phyloP scores from a whole-genome alignment of 148 eudicot genomes.

The Rhododendron vialii region DNA sequence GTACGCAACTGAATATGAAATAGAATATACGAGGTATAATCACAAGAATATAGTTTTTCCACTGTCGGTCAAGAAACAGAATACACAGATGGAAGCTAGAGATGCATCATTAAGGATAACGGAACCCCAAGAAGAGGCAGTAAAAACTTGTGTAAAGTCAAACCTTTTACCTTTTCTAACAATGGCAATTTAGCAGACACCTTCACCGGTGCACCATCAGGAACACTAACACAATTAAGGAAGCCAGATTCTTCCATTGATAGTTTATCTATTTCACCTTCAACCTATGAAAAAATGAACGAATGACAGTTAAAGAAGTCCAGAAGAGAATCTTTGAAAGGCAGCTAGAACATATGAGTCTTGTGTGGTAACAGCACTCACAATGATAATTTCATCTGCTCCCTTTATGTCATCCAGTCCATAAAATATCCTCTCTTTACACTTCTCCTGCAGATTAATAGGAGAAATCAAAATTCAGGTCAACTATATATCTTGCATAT shows the following conservation, averaged over 20 bases:
- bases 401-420: conserved; percentile 46
- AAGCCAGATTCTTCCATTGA: conserved; percentile 55
- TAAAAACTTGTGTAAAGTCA: neutral
- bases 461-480: neutral
- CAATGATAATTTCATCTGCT: conserved; percentile 43
- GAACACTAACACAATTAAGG: conserved; percentile 47
- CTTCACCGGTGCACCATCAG: conserved; percentile 49
- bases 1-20: neutral
- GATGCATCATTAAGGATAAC: neutral
- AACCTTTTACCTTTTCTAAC: conserved; percentile 46
- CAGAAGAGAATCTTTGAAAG: neutral
- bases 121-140: neutral
- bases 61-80: neutral
- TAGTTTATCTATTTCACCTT: conserved; percentile 58
- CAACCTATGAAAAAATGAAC: conserved; percentile 30
- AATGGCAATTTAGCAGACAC: conserved; percentile 34
- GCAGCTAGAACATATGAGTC: neutral
- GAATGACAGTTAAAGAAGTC: neutral
- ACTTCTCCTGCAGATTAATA: conserved; percentile 28
- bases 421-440: conserved; percentile 36
- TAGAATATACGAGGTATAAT: neutral
- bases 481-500: neutral
- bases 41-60: neutral
- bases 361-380: conserved; percentile 14
- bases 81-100: neutral